Base-by-base conservation (phyloP, 2,329 filamentous ascomycete species). In the Fusarium siculi region DNA sequence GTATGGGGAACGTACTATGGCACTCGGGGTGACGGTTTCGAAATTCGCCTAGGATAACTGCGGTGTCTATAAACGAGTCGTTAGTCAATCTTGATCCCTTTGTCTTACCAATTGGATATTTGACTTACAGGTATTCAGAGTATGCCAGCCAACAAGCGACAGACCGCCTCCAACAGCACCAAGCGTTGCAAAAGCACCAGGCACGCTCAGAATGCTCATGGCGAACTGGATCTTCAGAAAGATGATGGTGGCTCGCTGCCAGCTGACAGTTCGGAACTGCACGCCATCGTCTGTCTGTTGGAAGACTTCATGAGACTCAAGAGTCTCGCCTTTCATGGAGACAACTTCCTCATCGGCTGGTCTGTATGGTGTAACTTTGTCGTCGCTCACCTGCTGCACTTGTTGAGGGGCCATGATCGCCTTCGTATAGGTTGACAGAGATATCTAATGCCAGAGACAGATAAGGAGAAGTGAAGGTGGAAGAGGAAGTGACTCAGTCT, bases 241-340 rank as follows among this genome's bases (percentile, higher is more conserved):
- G 67, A 85, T 81, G 40, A 84, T 76, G 19, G 80, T 80, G 19
- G 82, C 82, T 54, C 81, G 74, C 61, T 82, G 79, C 83, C 84
- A 85, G 50, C 81, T 82, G 32, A 80, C 76, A 3, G 76, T 79
- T 2, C 78, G 74, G 40, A 79, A 80, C 14, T 79, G 68, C 30
- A 80, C 77, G 15, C 76, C 79, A 42, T 78, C 77, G 1, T 66
- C 62, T 15, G 73, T 74, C 23, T 72, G 56, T 40, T 69, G 64
- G 63, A 80, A 80, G 43, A 80, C 77, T n/a, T 79, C 77, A 37
- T 70, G 71, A 11, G 69, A 57, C 54, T 57, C 54, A 1, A 49
- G 54, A 0, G 54, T 49, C 30, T 57, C 54, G 40, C 54, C 54
- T 28, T 57, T 57, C 18, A 49, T 25, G 10, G 54, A 57, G 30